Evolutionary conservation across 2,329 filamentous ascomycete genomes (phyloP).

Genomic region (Sclerotinia spermophila): DNA sequence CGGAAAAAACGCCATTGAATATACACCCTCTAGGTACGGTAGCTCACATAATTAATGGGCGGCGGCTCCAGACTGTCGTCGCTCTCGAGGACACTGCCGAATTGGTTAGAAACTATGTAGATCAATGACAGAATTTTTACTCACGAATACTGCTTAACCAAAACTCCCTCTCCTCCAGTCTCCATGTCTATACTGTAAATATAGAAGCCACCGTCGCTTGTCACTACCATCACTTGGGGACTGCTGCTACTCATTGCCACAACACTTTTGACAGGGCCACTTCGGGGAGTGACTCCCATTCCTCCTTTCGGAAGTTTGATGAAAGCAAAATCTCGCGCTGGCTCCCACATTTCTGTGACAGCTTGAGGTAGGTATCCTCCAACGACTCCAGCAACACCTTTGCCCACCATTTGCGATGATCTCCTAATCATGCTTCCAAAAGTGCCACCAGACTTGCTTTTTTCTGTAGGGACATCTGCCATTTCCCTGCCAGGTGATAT

Average conservation of each 20-base stretch:
- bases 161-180: constrained; percentile 84
- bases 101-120: neutral
- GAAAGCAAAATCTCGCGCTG: constrained; percentile 89
- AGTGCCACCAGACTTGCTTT: constrained; percentile 62
- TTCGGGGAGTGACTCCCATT: constrained; percentile 35
- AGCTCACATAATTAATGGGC: constrained; percentile 31
- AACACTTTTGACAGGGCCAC: constrained; percentile 74
- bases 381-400: constrained; percentile 81
- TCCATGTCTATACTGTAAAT: constrained; percentile 95
- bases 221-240: constrained; percentile 97
- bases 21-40: constrained; percentile 14
- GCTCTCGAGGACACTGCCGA: constrained; percentile 34
- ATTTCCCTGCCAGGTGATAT: constrained; percentile 34
- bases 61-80: constrained; percentile 37
- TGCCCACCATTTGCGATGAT: constrained; percentile 90
- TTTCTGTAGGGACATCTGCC: constrained; percentile 35
- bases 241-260: constrained; percentile 95
- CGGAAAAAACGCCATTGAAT: constrained; percentile 12
- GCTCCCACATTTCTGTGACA: constrained; percentile 98
- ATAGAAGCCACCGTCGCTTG: constrained; percentile 91
- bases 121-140: constrained; percentile 39
- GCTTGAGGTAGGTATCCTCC: constrained; percentile 90
- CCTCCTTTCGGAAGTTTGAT: constrained; percentile 77
- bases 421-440: constrained; percentile 89
- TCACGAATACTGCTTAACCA: constrained; percentile 92